Base-by-base conservation (phyloP, 805 yeast genomes). In the Danielia reshetovae region DNA sequence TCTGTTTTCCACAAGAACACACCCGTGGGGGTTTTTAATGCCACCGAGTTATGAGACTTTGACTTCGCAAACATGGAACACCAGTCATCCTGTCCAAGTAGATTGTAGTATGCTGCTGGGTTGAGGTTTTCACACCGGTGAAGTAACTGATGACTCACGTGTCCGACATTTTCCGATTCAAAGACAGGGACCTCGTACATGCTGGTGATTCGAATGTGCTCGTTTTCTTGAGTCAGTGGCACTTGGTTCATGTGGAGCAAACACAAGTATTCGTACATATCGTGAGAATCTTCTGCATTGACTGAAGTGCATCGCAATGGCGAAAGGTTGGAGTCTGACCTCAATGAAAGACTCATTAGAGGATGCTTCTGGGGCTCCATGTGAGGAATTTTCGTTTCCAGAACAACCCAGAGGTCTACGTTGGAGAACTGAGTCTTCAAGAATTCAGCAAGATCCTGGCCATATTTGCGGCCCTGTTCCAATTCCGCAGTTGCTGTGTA, bases 231-330 rank as follows among this genome's bases (percentile, higher is more conserved):
- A 12, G 17, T 39, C 36, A 10, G 51, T 49, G 8, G 38, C 19
- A 5, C 43, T 35, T 9, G 22, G 16, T 45, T 46, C 15, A 43
- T 10, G 25, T 46, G 51, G 13, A 42, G 32, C 34, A 46, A 31
- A 12, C 42, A 27, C 18, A 45, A 28, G 14, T 33, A 42, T 27
- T 46, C 51, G 17, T 42, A 43, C 7, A 42, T n/a, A 2, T 42
- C 46, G 9, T 14, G 30, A 6, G 29, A 14, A 5, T 24, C 17
- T 7, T 28, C 37, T 12, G 10, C 18, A 5, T 11, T 8, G 3
- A 36, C 16, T 22, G 15, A 13, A 4, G 12, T 7, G 7, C 10
- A 21, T 6, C 22, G 13, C 2, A 37, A 29, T 10, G 37, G 32
- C 26, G 27, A 17, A 3, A 33, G 17, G 16, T 37, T 27, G 1